Evolutionary conservation across 352 stramenopile species (phyloP), one percentile per base, ranked within the genome.

Genomic region (Saprolegnia diclina): DNA sequence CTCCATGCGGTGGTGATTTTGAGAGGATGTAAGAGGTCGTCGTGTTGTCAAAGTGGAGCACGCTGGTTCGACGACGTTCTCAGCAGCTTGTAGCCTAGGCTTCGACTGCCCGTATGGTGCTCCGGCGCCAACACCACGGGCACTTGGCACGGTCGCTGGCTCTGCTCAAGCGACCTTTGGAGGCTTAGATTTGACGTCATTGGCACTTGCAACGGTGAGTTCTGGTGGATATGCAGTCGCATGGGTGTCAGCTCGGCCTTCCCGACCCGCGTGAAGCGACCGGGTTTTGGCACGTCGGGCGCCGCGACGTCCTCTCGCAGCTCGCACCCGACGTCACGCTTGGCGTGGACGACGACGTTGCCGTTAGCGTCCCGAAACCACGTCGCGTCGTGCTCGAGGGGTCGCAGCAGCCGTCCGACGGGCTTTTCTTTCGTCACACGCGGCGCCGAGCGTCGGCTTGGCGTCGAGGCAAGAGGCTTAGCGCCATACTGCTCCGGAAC

Each of bases 351-450:
- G 70, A 88, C 67, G 78, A 85, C 22, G 72, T 85, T 18, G 74
- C 72, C 10, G 76, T 89, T 10, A 72, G 77, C 6, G 71, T 76
- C 11, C 77, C 85, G 38, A 78, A 87, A 61, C 75, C 81, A 24
- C 86, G 78, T 77, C 80, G 81, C n/a, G 85, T 87, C 44, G 64
- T 89, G 16, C 75, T 87, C 22, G 78, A 88, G 32, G 55, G 85
- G 32, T 85, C 83, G 48, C n/a, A 66, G 22, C 5, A 66, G 59
- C 19, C 59, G 40, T 13, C 59, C 59, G 7, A 54, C 24, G 21
- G 59, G 59, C 32, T 66, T 66, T 37, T 66, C 59, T 13, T 44
- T 13, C 37, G 62, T 77, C 22, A 71, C 86, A n/a, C 54, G 80
- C 85, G 63, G 85, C 82, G 57, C 80, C 74, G 42, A 78, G 72